Evolutionary conservation across 2,329 filamentous ascomycete genomes (phyloP), one percentile per base, ranked within the genome.

Genomic region (Neophaeococcomyces aloes): DNA sequence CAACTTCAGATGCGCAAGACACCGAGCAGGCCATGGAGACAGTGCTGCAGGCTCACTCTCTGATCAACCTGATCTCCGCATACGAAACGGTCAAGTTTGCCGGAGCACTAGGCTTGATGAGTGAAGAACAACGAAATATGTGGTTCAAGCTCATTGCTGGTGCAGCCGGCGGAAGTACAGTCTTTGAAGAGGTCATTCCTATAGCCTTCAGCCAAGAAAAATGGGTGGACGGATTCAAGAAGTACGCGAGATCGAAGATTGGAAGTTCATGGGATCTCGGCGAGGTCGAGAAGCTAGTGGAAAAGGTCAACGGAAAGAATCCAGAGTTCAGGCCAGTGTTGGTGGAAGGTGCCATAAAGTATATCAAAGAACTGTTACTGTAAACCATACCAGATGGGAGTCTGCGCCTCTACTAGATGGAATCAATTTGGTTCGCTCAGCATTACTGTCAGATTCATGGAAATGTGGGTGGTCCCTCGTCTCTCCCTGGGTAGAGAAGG

Each of bases 81-180:
- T 50, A 45, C 23, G 50, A 54, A 23, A 53, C 52, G 13, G 49
- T 46, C n/a, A 45, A 44, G n/a, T 54, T 54, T 37, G 52, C 52
- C 21, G 41, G 46, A 30, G 48, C 52, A 10, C 41, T 53, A 18
- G 51, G 53, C 31, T 39, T 53, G 13, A 48, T 49, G 42, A 40
- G 45, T 10, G 42, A 45, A 3, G 43, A 52, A 40, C 53, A 55
- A 35, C 46, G 45, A 33, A 45, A 49, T 18, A 52, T 48, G 39
- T 53, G 53, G 49, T 53, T 51, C 36, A 50, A 39, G 33, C 46
- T 55, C 34, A 55, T 55, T 35, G 40, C 53, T 15, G 53, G 53
- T 21, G 53, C 53, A 11, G 53, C 53, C 8, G 53, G 53, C 36
- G 53, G 48, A 18, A 50, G 44, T 42, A 51, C 51, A 31, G 44